These are phyloP conservation scores for Penicillium manginii DNA, from an alignment of 495 filamentous ascomycete genomes.

Conservation along the genomic window DNA sequence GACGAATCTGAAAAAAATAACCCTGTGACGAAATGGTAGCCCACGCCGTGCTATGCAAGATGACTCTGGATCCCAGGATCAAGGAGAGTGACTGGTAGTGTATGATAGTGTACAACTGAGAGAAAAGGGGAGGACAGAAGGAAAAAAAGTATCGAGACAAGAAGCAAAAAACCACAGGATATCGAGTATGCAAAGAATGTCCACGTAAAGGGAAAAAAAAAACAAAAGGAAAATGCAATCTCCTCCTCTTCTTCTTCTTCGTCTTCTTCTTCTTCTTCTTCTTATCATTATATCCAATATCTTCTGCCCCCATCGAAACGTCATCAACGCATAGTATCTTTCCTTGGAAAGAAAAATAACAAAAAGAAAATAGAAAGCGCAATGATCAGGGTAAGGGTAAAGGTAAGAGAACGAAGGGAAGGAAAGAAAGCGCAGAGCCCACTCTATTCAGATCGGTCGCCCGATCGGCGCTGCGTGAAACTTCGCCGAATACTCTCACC, in stretches of 20 bases:
- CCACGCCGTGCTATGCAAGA: conserved; percentile 39
- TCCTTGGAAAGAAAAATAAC: neutral
- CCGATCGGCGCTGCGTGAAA: conserved; percentile 72
- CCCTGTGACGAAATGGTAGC: conserved; percentile 5
- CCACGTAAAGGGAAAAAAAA: conserved; percentile 23
- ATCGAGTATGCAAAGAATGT: conserved; percentile 25
- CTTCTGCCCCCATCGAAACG: conserved; percentile 17
- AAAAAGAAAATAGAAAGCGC: neutral
- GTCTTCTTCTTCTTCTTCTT: conserved; percentile 12
- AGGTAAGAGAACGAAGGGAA: neutral
- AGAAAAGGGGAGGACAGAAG: conserved; percentile 9
- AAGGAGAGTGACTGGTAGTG: conserved; percentile 6
- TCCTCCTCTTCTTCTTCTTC: conserved; percentile 11
- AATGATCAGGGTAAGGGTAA: neutral
- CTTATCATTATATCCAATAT: conserved; percentile 22
- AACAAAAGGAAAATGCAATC: conserved; percentile 4
- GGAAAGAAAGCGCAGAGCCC: neutral
- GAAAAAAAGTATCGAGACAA: conserved; percentile 7
- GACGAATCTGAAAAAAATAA: conserved; percentile 9
- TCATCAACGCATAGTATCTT: conserved; percentile 10
- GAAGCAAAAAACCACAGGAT: neutral
- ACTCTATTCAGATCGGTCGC: conserved; percentile 27
- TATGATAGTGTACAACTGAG: conserved; percentile 25
- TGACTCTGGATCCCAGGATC: conserved; percentile 21
- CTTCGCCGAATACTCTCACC: conserved; percentile 88